These are phyloP conservation scores for Talaromyces funiculosus DNA, from an alignment of 2,329 filamentous ascomycete species.

Conservation along the genomic window DNA sequence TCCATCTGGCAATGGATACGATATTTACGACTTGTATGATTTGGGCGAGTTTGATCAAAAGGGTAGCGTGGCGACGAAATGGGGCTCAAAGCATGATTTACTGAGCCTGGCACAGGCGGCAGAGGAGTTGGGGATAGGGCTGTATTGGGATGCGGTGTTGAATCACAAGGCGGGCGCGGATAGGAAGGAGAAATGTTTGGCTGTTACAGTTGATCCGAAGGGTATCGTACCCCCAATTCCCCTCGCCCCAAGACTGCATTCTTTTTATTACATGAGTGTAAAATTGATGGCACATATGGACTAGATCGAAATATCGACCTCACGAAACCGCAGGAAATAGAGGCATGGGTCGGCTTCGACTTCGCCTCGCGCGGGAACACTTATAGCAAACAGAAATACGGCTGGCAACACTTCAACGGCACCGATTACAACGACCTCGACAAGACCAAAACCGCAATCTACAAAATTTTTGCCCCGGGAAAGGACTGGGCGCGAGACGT, in stretches of 20 bases:
- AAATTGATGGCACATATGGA: background rate
- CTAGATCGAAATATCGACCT: conserved; percentile 52
- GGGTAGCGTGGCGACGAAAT: conserved; percentile 58
- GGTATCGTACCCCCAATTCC: conserved; percentile 14
- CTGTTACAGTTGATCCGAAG: conserved; percentile 58
- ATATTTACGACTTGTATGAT: conserved; percentile 65
- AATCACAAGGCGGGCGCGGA: conserved; percentile 69
- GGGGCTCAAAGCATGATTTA: conserved; percentile 61
- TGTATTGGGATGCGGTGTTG: conserved; percentile 66
- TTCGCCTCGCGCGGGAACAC: conserved; percentile 56
- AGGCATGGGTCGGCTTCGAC: conserved; percentile 63
- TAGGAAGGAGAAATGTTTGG: conserved; percentile 55
- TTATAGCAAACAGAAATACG: conserved; percentile 60
- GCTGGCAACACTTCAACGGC: conserved; percentile 62
- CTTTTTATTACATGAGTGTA: background rate
- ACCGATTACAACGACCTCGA: conserved; percentile 59
- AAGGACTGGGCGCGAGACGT: conserved; percentile 61
- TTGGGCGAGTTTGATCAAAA: conserved; percentile 70
- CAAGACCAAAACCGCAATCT: conserved; percentile 54
- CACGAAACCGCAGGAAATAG: conserved; percentile 55
- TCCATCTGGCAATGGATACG: conserved; percentile 60
- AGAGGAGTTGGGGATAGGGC: conserved; percentile 48
- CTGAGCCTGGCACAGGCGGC: conserved; percentile 48
- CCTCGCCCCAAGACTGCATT: too few relatives aligned
- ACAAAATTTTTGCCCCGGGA: conserved; percentile 57